Conservation (phyloP, 768 basidiomycete species). For the Cystobasidium ongulense region DNA sequence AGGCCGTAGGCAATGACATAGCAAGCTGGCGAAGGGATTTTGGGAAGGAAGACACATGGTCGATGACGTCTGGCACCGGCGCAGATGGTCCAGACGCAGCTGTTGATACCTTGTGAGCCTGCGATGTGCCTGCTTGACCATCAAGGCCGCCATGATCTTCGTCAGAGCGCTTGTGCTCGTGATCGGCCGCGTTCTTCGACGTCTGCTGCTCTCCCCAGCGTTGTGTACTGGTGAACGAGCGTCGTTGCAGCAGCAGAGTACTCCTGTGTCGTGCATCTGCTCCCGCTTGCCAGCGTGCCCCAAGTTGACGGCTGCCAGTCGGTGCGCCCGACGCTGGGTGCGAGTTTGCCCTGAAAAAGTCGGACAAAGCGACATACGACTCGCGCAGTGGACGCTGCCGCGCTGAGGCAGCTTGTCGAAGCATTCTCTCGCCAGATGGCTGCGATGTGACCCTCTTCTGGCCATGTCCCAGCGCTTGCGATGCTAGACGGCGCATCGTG, state of each 20-base stretch:
- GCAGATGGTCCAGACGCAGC: background rate
- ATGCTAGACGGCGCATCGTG: background rate
- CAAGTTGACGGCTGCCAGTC: background rate
- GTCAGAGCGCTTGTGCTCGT: background rate
- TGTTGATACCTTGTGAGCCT: background rate
- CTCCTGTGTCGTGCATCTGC: background rate
- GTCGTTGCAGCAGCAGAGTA: background rate
- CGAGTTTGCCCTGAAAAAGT: background rate
- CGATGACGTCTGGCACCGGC: conserved; percentile 4
- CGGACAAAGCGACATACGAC: background rate
- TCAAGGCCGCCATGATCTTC: background rate
- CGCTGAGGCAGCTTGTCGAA: background rate
- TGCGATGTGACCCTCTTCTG: background rate
- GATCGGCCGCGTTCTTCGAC: background rate
- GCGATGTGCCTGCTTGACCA: background rate
- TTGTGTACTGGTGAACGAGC: background rate
- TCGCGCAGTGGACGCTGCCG: background rate
- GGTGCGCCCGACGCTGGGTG: background rate
- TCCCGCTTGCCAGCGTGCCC: background rate
- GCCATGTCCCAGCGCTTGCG: background rate
- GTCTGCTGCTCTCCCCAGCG: background rate
- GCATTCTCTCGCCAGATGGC: background rate
- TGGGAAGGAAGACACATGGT: conserved; percentile 23
- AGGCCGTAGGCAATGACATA: conserved; percentile 15
- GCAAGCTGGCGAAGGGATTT: conserved; percentile 6